Evolutionary conservation across 2,329 filamentous ascomycete species (phyloP).

Genomic region (Fusarium circinatum): DNA sequence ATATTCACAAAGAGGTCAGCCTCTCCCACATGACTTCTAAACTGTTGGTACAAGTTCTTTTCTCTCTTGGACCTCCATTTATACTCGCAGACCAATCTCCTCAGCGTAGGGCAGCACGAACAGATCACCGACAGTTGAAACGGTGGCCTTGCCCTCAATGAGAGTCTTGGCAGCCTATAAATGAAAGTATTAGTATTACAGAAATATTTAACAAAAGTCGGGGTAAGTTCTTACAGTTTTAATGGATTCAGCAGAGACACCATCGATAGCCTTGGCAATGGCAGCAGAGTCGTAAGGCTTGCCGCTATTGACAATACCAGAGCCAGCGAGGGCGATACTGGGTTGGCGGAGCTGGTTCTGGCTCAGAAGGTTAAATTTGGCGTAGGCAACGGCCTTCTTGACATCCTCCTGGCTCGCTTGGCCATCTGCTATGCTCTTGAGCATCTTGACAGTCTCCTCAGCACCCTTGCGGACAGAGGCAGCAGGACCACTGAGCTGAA

Average conservation of each 20-base stretch:
- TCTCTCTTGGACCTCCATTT: constrained; percentile 58
- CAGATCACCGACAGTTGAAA: constrained; percentile 91
- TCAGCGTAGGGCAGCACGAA: constrained; percentile 91
- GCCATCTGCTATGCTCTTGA: constrained; percentile 84
- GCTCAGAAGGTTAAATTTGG: constrained; percentile 92
- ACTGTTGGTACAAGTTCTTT: constrained; percentile 58
- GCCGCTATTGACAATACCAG: constrained; percentile 82
- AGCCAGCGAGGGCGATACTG: constrained; percentile 84
- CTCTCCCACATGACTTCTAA: constrained; percentile 51
- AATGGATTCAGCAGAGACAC: constrained; percentile 84
- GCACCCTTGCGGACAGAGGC: constrained; percentile 78
- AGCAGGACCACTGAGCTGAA: constrained; percentile 82
- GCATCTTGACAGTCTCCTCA: constrained; percentile 78
- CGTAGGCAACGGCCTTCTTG: constrained; percentile 89
- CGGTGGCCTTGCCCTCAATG: constrained; percentile 87
- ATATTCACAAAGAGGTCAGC: constrained; percentile 57
- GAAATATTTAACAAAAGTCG: constrained; percentile 37
- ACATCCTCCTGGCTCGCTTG: constrained; percentile 84
- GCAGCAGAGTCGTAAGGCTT: constrained; percentile 87
- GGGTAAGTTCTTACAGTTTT: constrained; percentile 74
- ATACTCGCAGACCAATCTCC: constrained; percentile 94
- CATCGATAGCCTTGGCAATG: constrained; percentile 80
- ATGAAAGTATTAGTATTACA: constrained; percentile 40
- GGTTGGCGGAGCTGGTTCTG: constrained; percentile 80
- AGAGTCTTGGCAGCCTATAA: constrained; percentile 85